These are phyloP conservation scores for Globisporangium spinosum DNA, from an alignment of 352 stramenopile genomes.

Conservation along the genomic window DNA sequence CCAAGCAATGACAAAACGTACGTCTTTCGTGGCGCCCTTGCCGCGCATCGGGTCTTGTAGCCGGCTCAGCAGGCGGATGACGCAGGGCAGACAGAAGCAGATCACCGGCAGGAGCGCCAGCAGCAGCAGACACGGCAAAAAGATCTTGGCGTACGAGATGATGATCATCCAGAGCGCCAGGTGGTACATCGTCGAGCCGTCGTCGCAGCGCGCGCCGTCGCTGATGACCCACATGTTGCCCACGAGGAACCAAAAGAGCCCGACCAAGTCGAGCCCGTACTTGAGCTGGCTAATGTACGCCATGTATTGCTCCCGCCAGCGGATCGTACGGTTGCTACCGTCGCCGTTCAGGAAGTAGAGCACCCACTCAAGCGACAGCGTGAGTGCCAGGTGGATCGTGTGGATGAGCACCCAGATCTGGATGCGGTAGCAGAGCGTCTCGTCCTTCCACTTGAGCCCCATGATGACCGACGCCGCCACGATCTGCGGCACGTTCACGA, in stretches of 20 bases:
- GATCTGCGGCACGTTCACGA: conserved; percentile 79
- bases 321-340: conserved; percentile 50
- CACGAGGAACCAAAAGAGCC: conserved; percentile 85
- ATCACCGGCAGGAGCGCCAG: conserved; percentile 88
- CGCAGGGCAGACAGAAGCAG: conserved; percentile 92
- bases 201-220: conserved; percentile 74
- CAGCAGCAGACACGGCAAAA: conserved; percentile 88
- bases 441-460: conserved; percentile 59
- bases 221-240: conserved; percentile 89
- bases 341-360: conserved; percentile 71
- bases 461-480: conserved; percentile 52
- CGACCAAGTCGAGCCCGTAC: conserved; percentile 71
- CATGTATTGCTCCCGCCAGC: conserved; percentile 68
- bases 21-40: conserved; percentile 82
- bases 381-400: conserved; percentile 63
- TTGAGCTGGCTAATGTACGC: conserved; percentile 68
- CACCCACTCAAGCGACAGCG: conserved; percentile 67
- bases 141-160: conserved; percentile 92
- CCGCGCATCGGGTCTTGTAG: conserved; percentile 85
- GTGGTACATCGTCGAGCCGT: conserved; percentile 75
- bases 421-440: conserved; percentile 78
- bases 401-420: conserved; percentile 83
- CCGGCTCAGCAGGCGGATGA: conserved; percentile 89
- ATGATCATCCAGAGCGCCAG: conserved; percentile 90
- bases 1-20: conserved; percentile 18